Percentiles rank a stretch among this genome's conserved stretches.
These are phyloP conservation scores for Durio zibethinus DNA, from an alignment of 345 rosid species.

Conservation along the genomic window DNA sequence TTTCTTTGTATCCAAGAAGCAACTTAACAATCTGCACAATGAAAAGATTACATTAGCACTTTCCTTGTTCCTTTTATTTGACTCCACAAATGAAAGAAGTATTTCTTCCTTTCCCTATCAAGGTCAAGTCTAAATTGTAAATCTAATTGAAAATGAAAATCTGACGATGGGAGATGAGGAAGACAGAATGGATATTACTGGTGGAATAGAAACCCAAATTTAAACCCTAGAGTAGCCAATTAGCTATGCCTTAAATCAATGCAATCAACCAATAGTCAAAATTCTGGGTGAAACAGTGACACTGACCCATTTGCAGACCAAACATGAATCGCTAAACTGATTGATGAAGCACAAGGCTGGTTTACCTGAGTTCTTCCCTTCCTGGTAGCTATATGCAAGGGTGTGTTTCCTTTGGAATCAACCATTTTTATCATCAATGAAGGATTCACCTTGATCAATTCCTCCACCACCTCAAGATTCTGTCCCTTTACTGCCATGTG, in stretches of 20 bases:
- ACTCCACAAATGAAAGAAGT: not conserved
- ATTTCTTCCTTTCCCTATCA: not conserved
- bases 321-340: not conserved
- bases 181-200: not conserved
- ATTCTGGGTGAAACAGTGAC: not conserved
- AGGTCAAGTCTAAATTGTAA: no score
- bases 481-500: constrained; percentile 97
- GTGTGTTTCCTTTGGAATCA: constrained; percentile 73
- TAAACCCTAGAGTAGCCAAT: not conserved
- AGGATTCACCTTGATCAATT: constrained; percentile 60
- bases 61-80: not conserved
- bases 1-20: constrained; percentile 49
- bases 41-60: constrained; percentile 4
- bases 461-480: constrained; percentile 58
- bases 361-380: constrained; percentile 82
- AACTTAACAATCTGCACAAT: constrained; percentile 61
- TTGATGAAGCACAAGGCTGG: not conserved
- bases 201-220: not conserved
- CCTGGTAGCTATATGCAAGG: constrained; percentile 74
- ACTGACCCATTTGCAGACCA: not conserved
- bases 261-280: not conserved
- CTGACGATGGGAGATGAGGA: not conserved
- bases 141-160: not conserved
- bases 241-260: not conserved
- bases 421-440: constrained; percentile 50